phyloP scores from a whole-genome alignment of 495 filamentous ascomycete species.

The Hyaloscypha bicolor region DNA sequence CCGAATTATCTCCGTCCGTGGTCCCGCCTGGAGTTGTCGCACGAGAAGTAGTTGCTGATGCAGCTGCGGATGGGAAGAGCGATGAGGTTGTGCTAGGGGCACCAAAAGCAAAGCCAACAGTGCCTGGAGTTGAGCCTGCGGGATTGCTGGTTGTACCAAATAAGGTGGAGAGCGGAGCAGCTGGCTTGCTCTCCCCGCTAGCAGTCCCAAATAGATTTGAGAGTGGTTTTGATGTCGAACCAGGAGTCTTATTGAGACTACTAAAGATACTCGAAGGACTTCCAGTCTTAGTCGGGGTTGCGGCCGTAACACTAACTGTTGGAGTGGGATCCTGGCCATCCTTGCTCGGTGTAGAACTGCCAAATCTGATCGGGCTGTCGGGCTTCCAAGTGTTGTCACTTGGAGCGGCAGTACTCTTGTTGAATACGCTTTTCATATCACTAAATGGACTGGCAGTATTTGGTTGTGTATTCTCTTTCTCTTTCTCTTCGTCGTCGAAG shows the following conservation, averaged over 20 bases:
- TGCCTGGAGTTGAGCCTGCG: constrained; percentile 15
- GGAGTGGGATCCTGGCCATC: constrained; percentile 26
- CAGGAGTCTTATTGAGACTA: not conserved
- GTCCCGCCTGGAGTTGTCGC: constrained; percentile 53
- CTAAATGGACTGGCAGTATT: constrained; percentile 31
- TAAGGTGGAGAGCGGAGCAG: constrained; percentile 27
- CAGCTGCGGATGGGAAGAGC: constrained; percentile 40
- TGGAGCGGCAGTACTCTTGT: constrained; percentile 27
- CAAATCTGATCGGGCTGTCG: constrained; percentile 54
- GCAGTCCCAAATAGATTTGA: constrained; percentile 24
- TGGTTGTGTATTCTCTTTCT: constrained; percentile 34
- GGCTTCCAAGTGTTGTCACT: constrained; percentile 54
- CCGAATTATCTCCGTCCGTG: constrained; percentile 38
- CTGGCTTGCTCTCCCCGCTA: constrained; percentile 8
- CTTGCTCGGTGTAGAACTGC: constrained; percentile 13
- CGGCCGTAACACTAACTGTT: constrained; percentile 37
- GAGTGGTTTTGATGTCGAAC: constrained; percentile 9
- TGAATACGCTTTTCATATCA: constrained; percentile 33
- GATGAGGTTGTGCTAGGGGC: constrained; percentile 37
- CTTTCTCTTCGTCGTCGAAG: constrained; percentile 20
- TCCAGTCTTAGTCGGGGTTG: constrained; percentile 36
- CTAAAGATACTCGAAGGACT: constrained; percentile 20
- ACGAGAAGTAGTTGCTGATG: constrained; percentile 45
- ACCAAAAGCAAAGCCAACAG: constrained; percentile 38
- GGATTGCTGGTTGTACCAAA: constrained; percentile 18